Conservation (phyloP, 2,329 filamentous ascomycete genomes). For the Microdochium paspali region DNA sequence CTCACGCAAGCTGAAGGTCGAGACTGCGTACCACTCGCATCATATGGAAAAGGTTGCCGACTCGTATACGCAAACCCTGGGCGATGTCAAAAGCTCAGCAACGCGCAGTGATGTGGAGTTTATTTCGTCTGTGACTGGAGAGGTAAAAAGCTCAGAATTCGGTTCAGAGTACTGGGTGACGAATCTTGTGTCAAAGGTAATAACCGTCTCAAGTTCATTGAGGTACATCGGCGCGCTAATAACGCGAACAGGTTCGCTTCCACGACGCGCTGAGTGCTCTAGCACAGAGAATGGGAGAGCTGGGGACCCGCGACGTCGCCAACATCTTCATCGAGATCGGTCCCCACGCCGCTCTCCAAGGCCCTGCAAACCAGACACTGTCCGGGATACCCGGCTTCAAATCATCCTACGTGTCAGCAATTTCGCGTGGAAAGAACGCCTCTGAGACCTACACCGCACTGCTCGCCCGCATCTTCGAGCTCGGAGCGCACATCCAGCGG, state of each 20-base stretch:
- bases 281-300: constrained; percentile 2
- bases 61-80: neutral
- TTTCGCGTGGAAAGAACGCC: constrained; percentile 12
- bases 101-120: constrained; percentile 2
- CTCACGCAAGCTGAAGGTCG: constrained; percentile 19
- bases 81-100: neutral
- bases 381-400: constrained; percentile 4
- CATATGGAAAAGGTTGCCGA: constrained; percentile 20
- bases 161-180: neutral
- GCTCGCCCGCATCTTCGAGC: constrained; percentile 14
- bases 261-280: constrained; percentile 6
- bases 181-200: neutral
- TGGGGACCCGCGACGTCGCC: constrained; percentile 6
- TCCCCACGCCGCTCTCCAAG: constrained; percentile 28
- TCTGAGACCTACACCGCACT: constrained; percentile 10
- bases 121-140: neutral
- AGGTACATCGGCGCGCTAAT: constrained; percentile 10
- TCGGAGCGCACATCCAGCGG: constrained; percentile 8
- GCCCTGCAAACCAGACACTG: constrained; percentile 27
- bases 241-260: constrained; percentile 13
- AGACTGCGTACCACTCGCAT: constrained; percentile 23
- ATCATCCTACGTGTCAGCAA: constrained; percentile 10
- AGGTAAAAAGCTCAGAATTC: constrained; percentile 4
- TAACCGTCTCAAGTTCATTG: no score
- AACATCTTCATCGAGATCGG: constrained; percentile 20